These are phyloP conservation scores for Malassezia restricta DNA, from an alignment of 1,284 basidiomycete species.

Conservation along the genomic window DNA sequence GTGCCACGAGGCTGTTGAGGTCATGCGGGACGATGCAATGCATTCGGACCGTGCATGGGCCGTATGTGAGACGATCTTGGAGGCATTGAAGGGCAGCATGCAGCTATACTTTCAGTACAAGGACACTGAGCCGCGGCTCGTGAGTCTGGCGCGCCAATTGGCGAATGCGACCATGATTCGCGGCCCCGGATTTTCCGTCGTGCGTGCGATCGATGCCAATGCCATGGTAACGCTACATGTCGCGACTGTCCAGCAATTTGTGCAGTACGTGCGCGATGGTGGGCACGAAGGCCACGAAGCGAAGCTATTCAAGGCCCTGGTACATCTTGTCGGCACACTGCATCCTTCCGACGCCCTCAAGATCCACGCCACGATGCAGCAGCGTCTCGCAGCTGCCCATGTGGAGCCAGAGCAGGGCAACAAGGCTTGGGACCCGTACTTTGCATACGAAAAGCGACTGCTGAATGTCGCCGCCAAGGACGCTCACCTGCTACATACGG, in stretches of 20 bases:
- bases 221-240: slow-evolving; percentile 14
- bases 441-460: slow-evolving; percentile 13
- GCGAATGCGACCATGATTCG: slow-evolving; percentile 14
- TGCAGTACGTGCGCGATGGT: slow-evolving; percentile 1
- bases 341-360: slow-evolving; percentile 8
- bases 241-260: slow-evolving; percentile 4
- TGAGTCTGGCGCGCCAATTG: slow-evolving; percentile 8
- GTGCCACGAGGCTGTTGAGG: slow-evolving; percentile 9
- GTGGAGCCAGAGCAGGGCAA: background rate
- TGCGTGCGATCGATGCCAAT: slow-evolving; percentile 4
- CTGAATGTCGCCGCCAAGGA: slow-evolving; percentile 14
- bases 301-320: slow-evolving; percentile 10
- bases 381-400: slow-evolving; percentile 11
- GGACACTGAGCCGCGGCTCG: slow-evolving; percentile 11
- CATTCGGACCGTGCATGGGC: slow-evolving; percentile 23
- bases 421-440: slow-evolving; percentile 13
- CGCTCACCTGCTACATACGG: slow-evolving; percentile 3
- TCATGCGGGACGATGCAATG: slow-evolving; percentile 28
- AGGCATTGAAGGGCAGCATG: slow-evolving; percentile 9
- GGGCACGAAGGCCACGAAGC: background rate
- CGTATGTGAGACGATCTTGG: slow-evolving; percentile 12
- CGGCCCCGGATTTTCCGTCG: slow-evolving; percentile 12
- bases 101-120: background rate
- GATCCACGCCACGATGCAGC: slow-evolving; percentile 10
- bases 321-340: slow-evolving; percentile 4